Evolutionary conservation across 148 eudicot species (phyloP).

Genomic region (Silene conica): DNA sequence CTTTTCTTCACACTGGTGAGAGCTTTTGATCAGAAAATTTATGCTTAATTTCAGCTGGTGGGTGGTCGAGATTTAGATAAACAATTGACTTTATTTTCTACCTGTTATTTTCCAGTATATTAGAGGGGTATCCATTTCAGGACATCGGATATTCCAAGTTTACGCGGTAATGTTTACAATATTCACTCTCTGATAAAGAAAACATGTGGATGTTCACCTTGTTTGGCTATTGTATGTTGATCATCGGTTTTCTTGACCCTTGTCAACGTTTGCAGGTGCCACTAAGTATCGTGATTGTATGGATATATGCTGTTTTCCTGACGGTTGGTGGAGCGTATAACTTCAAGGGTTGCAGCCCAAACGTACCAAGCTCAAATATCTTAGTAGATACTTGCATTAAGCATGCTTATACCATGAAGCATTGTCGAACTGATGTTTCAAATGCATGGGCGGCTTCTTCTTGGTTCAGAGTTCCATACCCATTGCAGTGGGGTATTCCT

Average conservation of each 20-base stretch:
- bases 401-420: slow-evolving; percentile 90
- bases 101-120: slow-evolving; percentile 49
- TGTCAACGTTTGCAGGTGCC: slow-evolving; percentile 61
- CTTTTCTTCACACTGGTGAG: slow-evolving; percentile 85
- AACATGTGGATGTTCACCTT: not conserved
- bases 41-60: not conserved
- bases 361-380: slow-evolving; percentile 80
- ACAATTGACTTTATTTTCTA: not conserved
- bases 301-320: slow-evolving; percentile 90
- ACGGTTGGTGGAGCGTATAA: slow-evolving; percentile 94
- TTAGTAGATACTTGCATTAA: slow-evolving; percentile 61
- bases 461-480: slow-evolving; percentile 93
- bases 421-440: slow-evolving; percentile 93
- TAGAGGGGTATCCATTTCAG: slow-evolving; percentile 72
- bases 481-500: slow-evolving; percentile 94
- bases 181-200: not conserved
- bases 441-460: slow-evolving; percentile 79
- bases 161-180: slow-evolving; percentile 64
- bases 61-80: not conserved
- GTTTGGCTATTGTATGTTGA: not conserved
- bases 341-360: slow-evolving; percentile 72
- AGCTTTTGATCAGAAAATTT: slow-evolving; percentile 20
- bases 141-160: slow-evolving; percentile 66
- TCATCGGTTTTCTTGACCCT: not conserved
- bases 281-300: slow-evolving; percentile 64